Base-by-base conservation (phyloP, 768 basidiomycete species). In the Cystofilobasidium capitatum region DNA sequence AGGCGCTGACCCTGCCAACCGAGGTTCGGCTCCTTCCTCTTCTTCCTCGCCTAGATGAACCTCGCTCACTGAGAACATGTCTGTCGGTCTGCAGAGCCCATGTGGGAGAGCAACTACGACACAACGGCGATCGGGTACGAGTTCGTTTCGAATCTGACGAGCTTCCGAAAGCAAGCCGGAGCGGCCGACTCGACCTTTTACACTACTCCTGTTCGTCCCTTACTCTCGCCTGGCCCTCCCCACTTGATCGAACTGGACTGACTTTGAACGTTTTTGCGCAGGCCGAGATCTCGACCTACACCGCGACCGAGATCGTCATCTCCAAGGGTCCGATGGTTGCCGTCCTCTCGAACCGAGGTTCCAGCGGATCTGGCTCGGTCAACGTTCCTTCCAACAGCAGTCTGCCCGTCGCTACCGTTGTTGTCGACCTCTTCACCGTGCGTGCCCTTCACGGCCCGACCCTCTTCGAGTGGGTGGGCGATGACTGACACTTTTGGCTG, bases 1-100 rank as follows among this genome's bases (percentile, higher is more conserved):
- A n/a, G 66, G 66, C 35, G 59, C 31, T 33, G 66, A 68, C 24
- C 66, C 66, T 7, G 66, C 47, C 39, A 68, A 68, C 66, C 47
- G 66, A 42, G n/a, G n/a, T n/a, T n/a, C n/a, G n/a, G n/a, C n/a
- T n/a, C n/a, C n/a, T n/a, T n/a, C n/a, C n/a, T n/a, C n/a, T n/a
- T n/a, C n/a, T n/a, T n/a, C n/a, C n/a, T n/a, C n/a, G n/a, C n/a
- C n/a, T n/a, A n/a, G n/a, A n/a, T n/a, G n/a, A n/a, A n/a, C n/a
- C n/a, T n/a, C n/a, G n/a, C n/a, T n/a, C n/a, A n/a, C n/a, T n/a
- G n/a, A n/a, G n/a, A n/a, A n/a, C n/a, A n/a, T n/a, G n/a, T n/a
- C n/a, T n/a, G n/a, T n/a, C n/a, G n/a, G n/a, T n/a, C n/a, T n/a
- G n/a, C n/a, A n/a, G 66, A 68, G 49, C 49, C 66, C 7, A 68